Conservation (phyloP, 208 protist genomes). For the Trypanosomatidae sp. region DNA sequence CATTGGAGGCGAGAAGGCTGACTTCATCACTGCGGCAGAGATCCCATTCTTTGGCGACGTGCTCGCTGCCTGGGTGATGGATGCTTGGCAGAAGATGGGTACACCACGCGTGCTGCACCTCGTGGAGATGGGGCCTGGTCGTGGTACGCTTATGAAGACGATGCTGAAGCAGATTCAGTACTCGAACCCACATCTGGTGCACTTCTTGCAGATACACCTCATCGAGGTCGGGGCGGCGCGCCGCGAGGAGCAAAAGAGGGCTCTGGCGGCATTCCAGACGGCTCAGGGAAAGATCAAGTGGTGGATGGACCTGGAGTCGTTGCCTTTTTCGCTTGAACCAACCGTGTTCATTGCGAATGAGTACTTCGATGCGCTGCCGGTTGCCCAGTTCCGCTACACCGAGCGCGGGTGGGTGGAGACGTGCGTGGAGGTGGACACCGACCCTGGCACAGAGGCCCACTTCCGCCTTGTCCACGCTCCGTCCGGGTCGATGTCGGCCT, state of each 20-base stretch:
- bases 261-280: slow-evolving; percentile 83
- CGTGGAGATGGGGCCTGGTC: slow-evolving; percentile 87
- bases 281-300: slow-evolving; percentile 86
- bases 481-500: slow-evolving; percentile 81
- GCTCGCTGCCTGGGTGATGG: slow-evolving; percentile 90
- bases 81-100: slow-evolving; percentile 92
- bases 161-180: slow-evolving; percentile 86
- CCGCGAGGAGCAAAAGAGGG: slow-evolving; percentile 83
- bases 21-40: slow-evolving; percentile 92
- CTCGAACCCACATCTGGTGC: slow-evolving; percentile 80
- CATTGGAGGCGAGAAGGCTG: slow-evolving; percentile 84
- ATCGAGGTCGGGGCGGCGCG: slow-evolving; percentile 86
- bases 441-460: slow-evolving; percentile 81
- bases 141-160: slow-evolving; percentile 88
- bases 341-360: slow-evolving; percentile 91
- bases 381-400: slow-evolving; percentile 91
- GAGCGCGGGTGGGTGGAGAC: slow-evolving; percentile 93
- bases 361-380: slow-evolving; percentile 92
- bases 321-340: slow-evolving; percentile 81
- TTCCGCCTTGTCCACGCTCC: slow-evolving; percentile 90
- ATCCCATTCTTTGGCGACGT: slow-evolving; percentile 92
- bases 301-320: slow-evolving; percentile 85
- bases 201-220: slow-evolving; percentile 88
- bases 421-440: slow-evolving; percentile 90
- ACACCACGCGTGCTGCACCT: slow-evolving; percentile 87